Evolutionary conservation across 768 basidiomycete genomes (phyloP), one percentile per base, ranked within the genome.

Genomic region (Podaxis sp.): DNA sequence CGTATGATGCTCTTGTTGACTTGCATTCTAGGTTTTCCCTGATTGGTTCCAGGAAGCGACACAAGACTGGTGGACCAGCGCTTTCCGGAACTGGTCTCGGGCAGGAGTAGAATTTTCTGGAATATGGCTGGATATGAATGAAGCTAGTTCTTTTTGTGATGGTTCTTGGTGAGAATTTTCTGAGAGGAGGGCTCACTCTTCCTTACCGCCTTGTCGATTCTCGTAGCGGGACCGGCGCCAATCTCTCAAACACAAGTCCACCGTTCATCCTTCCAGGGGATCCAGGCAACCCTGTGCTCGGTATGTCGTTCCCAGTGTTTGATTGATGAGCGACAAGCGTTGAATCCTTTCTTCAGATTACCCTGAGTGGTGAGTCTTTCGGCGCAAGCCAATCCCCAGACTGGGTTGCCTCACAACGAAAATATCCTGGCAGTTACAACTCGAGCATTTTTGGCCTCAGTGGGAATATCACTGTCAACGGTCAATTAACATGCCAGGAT

Each of bases 401-500:
- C 15, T 56, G 53, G 59, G 17, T 12, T 63, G 53, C 41, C 65
- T 57, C 49, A 33, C 49, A 33, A 50, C 38, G 29, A 27, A 62
- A 40, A 51, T 50, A 56, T 55, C 27, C 15, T 49, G 63, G 54
- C 57, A 89, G 89, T 47, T 91, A 91, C 69, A 81, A 91, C 66
- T 66, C 79, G 19, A 79, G 82, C 0, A 67, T 83, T 13, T 90
- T 79, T 67, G 89, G 89, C 13, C 82, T 84, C 0, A 89, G 88
- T 64, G 90, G 90, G 3, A 92, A 91, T 67, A 83, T 91, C 70
- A 89, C 87, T 12, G 80, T 90, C 64, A 86, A 88, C 57, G 88
- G 88, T 5, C 82, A 77, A 2, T 73, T 81, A 46, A 91, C 89
- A 4, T 87, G 81, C 63, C 73, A 68, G 38, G 41, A 55, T 27